Base-by-base conservation (phyloP, 768 basidiomycete species). In the Trametes cubensis region DNA sequence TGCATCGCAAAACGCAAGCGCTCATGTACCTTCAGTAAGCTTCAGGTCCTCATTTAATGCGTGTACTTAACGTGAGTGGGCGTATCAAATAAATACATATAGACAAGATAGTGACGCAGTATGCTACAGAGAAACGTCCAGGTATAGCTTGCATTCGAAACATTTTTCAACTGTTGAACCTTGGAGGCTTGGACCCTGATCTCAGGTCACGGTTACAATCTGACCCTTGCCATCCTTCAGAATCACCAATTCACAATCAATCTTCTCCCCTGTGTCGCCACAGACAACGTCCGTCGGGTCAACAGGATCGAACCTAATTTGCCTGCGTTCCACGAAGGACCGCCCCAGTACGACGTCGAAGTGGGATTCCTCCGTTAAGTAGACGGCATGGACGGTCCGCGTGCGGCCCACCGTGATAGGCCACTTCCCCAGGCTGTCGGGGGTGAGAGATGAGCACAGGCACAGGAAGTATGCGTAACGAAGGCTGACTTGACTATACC, bases 301-400 rank as follows among this genome's bases (percentile, higher is more conserved):
- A 42, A 88, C 78, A 0, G 88, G 78, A 71, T 90, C 92, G 30
- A 85, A 86, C 73, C 88, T 89, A 65, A 98, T 86, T 70, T 89
- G 89, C 72, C 63, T 78, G 69, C 82, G 87, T 80, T 90, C 90
- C 64, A 89, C 85, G 70, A 97, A 95, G 23, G 86, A 87, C 25
- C 95, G 81, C 1, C 95, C 95, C 6, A 98, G 83, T 5, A 98
- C 90, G 49, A 98, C 92, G 68, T 97, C 95, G 74, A 98, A 98
- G 70, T 98, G 94, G 0, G 89, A 87, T 72, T 97, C 95, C 71
- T 99, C 97, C 4, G 92, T 90, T 30, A 98, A 83, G 74, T 92
- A 95, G 10, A 98, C 95, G 0, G 84, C 70, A 54, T 78, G 78
- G 26, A 67, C 71, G 2, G 77, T 77, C 63, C 75, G 77, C 38